Percentiles rank a stretch among this genome's conserved stretches.
Evolutionary conservation across 257 asterid species (phyloP).

Genomic region (Rhazya stricta): DNA sequence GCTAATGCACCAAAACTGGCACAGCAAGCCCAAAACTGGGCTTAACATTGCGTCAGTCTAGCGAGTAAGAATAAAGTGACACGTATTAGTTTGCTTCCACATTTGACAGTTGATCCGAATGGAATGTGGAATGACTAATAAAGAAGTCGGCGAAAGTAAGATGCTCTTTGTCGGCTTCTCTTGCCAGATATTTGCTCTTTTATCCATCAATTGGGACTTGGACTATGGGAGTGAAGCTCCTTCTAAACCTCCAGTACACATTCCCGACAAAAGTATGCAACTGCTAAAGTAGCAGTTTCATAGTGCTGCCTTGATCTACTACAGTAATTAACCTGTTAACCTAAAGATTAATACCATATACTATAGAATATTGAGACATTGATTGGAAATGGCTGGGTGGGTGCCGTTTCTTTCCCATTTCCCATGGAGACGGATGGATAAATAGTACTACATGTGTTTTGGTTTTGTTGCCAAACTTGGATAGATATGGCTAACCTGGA

Average conservation of each 20-base stretch:
- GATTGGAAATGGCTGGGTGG: neutral
- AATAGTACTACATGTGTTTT: no score
- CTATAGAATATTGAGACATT: neutral
- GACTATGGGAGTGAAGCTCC: neutral
- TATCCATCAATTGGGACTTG: neutral
- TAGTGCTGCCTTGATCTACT: no score
- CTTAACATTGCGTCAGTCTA: no score
- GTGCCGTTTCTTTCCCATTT: no score
- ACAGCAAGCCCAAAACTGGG: no score
- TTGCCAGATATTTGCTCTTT: neutral
- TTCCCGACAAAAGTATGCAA: neutral
- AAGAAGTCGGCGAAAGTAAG: slow-evolving; percentile 36
- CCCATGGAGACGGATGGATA: no score
- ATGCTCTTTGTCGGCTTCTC: slow-evolving; percentile 47
- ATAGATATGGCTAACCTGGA: neutral
- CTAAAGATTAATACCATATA: neutral
- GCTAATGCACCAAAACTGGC: no score
- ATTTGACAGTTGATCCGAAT: no score
- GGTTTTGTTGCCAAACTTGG: neutral
- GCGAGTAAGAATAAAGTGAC: no score
- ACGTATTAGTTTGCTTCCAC: no score
- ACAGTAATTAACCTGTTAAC: neutral
- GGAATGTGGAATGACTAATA: slow-evolving; percentile 31
- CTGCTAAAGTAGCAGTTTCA: no score
- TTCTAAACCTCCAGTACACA: neutral